Conservation (phyloP, 2,329 filamentous ascomycete genomes). For the Ceratocystis destructans region DNA sequence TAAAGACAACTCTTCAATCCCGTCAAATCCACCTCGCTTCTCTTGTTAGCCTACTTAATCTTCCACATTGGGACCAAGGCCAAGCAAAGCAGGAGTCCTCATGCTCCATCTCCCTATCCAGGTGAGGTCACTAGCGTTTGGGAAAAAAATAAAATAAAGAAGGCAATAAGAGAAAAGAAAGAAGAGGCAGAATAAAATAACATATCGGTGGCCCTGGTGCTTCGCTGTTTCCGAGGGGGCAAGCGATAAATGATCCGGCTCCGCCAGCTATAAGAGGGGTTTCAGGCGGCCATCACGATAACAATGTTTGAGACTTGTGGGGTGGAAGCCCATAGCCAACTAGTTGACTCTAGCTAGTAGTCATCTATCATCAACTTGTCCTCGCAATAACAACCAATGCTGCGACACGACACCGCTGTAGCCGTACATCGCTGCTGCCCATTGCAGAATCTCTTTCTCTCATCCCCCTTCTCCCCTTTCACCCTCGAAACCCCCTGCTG, state of each 20-base stretch:
- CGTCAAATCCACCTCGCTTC: background rate
- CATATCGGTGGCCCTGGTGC: background rate
- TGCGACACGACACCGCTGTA: no score
- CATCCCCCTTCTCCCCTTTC: background rate
- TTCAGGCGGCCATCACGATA: slow-evolving; percentile 14
- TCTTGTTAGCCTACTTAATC: background rate
- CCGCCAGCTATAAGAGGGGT: slow-evolving; percentile 12
- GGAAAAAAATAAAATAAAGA: no score
- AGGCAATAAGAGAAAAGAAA: no score
- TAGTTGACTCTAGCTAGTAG: no score
- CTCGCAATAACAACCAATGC: no score
- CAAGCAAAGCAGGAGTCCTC: no score
- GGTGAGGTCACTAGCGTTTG: background rate
- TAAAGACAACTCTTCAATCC: no score
- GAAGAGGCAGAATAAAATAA: no score
- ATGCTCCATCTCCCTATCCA: background rate
- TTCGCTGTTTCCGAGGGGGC: background rate
- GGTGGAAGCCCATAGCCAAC: background rate
- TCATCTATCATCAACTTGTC: no score
- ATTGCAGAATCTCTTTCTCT: background rate
- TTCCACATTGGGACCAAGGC: no score
- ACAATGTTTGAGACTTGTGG: background rate
- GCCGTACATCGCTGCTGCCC: no score
- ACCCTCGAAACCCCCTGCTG: background rate
- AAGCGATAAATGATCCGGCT: slow-evolving; percentile 1